phyloP scores from a whole-genome alignment of 345 rosid genomes.

The Salix suchowensis region DNA sequence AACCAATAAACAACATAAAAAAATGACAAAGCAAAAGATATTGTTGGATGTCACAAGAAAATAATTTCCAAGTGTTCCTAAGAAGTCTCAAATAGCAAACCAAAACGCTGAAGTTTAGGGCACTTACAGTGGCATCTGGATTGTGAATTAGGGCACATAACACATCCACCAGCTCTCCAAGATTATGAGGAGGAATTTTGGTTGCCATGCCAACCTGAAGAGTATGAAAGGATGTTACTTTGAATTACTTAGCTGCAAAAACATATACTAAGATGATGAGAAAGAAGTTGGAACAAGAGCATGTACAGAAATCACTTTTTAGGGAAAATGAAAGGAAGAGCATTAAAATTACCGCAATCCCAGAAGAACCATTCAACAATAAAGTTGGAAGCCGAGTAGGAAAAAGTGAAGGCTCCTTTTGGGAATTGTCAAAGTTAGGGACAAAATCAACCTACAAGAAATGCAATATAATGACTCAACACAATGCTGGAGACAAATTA shows the following conservation, averaged over 20 bases:
- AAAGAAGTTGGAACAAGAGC: constrained; percentile 2
- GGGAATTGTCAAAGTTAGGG: constrained; percentile 87
- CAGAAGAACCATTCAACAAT: constrained; percentile 90
- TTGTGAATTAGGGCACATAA: constrained; percentile 84
- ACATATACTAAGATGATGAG: neutral
- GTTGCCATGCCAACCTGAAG: constrained; percentile 98
- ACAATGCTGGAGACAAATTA: neutral
- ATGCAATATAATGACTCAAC: neutral
- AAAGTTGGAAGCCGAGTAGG: constrained; percentile 92
- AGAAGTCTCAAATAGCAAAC: neutral
- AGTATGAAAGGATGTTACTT: constrained; percentile 6
- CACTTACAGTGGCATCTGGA: constrained; percentile 82
- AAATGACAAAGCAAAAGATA: too few species aligned
- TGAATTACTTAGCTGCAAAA: neutral
- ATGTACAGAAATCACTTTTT: neutral
- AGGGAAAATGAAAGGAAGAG: neutral
- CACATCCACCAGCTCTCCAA: constrained; percentile 92
- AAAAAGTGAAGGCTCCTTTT: constrained; percentile 81
- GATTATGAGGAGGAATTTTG: constrained; percentile 96
- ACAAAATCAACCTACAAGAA: constrained; percentile 79
- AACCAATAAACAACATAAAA: too few species aligned
- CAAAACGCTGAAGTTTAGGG: neutral
- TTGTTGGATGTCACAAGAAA: too few species aligned
- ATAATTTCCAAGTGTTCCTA: neutral
- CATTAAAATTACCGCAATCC: constrained; percentile 69